phyloP scores from a whole-genome alignment of 495 filamentous ascomycete genomes.

The Neurospora sp. region DNA sequence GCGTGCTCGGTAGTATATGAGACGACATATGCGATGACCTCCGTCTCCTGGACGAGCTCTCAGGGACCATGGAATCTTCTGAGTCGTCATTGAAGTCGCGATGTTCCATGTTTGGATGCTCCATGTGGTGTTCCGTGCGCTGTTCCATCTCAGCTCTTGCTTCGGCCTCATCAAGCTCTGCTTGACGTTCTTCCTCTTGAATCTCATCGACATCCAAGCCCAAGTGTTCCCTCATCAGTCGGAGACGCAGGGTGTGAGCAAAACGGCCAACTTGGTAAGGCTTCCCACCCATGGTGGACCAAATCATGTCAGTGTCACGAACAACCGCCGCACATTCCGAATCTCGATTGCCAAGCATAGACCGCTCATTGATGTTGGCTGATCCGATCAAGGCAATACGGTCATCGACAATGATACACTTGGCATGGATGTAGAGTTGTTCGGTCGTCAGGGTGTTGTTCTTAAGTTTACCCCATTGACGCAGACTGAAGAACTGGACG shows the following conservation, averaged over 20 bases:
- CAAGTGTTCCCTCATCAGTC: conserved; percentile 94
- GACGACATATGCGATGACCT: neutral
- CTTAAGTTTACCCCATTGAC: conserved; percentile 89
- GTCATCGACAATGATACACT: conserved; percentile 95
- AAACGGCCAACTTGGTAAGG: conserved; percentile 86
- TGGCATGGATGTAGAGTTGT: conserved; percentile 97
- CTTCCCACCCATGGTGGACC: conserved; percentile 81
- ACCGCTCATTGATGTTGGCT: conserved; percentile 98
- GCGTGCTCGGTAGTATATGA: conserved; percentile 3
- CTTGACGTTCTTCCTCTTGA: conserved; percentile 64
- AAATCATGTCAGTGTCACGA: conserved; percentile 86
- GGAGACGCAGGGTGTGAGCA: conserved; percentile 84
- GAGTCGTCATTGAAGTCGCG: conserved; percentile 36
- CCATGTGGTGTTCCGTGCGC: neutral
- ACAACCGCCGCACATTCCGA: conserved; percentile 89
- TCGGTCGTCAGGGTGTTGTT: conserved; percentile 79
- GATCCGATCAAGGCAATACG: conserved; percentile 90
- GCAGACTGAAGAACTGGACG: conserved; percentile 87
- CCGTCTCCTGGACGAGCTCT: conserved; percentile 15
- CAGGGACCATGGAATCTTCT: conserved; percentile 21
- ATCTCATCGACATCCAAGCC: conserved; percentile 90
- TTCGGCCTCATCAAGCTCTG: conserved; percentile 39
- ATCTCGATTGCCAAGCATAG: conserved; percentile 84
- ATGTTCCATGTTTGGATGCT: neutral
- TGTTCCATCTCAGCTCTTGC: conserved; percentile 41